Conservation (phyloP, 2,329 filamentous ascomycete genomes). For the Calonectria multiphialidica region DNA sequence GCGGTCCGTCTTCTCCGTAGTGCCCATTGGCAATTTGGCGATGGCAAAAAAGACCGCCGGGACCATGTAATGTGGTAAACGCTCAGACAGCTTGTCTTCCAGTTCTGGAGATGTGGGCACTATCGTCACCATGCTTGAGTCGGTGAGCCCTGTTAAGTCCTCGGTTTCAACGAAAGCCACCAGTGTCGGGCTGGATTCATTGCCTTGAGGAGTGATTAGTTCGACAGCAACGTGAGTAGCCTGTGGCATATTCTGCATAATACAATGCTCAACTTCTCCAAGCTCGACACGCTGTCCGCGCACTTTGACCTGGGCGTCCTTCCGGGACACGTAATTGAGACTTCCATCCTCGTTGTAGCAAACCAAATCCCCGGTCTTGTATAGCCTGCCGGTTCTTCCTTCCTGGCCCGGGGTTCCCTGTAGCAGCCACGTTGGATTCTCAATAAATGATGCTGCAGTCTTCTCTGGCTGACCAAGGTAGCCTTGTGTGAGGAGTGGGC, state of each 20-base stretch:
- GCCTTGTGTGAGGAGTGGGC: not conserved
- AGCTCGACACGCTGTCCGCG: constrained; percentile 69
- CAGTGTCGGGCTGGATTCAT: not conserved
- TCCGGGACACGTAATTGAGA: constrained; percentile 61
- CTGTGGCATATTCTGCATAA: not conserved
- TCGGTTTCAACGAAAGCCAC: not conserved
- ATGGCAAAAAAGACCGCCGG: constrained; percentile 30
- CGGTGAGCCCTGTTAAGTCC: not conserved
- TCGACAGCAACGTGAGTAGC: constrained; percentile 15
- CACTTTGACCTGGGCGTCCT: constrained; percentile 70
- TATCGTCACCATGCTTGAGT: not conserved
- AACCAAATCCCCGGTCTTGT: constrained; percentile 62
- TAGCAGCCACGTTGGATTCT: constrained; percentile 4
- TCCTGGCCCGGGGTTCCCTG: not conserved
- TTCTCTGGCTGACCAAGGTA: not conserved
- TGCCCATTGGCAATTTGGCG: constrained; percentile 22
- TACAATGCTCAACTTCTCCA: constrained; percentile 37
- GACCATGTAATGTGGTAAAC: constrained; percentile 35
- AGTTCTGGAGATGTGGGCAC: not conserved
- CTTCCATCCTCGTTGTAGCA: constrained; percentile 54
- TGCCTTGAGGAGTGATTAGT: constrained; percentile 6
- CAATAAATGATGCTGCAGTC: not conserved
- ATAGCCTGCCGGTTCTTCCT: constrained; percentile 41
- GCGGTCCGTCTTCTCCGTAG: constrained; percentile 30
- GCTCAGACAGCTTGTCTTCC: constrained; percentile 4